phyloP scores from a whole-genome alignment of 106 monocot species.

The Dendrobium nobile region DNA sequence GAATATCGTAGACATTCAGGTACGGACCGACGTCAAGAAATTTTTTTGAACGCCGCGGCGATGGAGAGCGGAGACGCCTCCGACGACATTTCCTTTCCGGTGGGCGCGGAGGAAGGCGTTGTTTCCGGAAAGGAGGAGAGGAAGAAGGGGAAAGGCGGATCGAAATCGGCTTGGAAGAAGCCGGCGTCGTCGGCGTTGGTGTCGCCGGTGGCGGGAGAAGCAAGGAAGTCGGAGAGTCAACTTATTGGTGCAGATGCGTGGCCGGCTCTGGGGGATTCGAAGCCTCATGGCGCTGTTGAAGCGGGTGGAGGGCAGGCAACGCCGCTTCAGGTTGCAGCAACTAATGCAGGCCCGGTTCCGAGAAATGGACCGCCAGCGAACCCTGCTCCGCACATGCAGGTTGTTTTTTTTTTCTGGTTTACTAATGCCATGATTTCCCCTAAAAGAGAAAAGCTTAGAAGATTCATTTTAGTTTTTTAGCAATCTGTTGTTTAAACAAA shows the following conservation, averaged over 20 bases:
- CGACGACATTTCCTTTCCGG: background rate
- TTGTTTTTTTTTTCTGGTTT: background rate
- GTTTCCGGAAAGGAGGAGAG: slow-evolving; percentile 5
- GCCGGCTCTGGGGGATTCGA: slow-evolving; percentile 59
- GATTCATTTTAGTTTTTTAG: background rate
- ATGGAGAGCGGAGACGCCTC: slow-evolving; percentile 10
- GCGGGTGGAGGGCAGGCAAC: slow-evolving; percentile 12
- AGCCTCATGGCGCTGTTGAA: slow-evolving; percentile 12
- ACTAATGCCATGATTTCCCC: background rate
- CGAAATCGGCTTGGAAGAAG: slow-evolving; percentile 45
- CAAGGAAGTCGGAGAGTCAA: slow-evolving; percentile 19
- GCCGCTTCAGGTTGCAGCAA: background rate
- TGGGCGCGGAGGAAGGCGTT: slow-evolving; percentile 8
- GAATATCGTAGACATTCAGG: background rate
- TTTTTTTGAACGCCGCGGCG: background rate
- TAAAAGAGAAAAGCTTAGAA: background rate
- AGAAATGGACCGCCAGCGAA: slow-evolving; percentile 21
- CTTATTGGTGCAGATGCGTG: slow-evolving; percentile 65
- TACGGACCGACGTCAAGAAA: slow-evolving; percentile 4
- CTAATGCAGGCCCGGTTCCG: slow-evolving; percentile 6
- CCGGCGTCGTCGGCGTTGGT: slow-evolving; percentile 7
- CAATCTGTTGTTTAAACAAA: background rate
- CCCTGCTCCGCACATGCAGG: slow-evolving; percentile 4
- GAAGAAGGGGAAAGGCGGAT: slow-evolving; percentile 15
- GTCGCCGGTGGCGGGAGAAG: slow-evolving; percentile 7